phyloP scores from a whole-genome alignment of 371 early-diverging fungal genomes.

The Mucor circinelloides region DNA sequence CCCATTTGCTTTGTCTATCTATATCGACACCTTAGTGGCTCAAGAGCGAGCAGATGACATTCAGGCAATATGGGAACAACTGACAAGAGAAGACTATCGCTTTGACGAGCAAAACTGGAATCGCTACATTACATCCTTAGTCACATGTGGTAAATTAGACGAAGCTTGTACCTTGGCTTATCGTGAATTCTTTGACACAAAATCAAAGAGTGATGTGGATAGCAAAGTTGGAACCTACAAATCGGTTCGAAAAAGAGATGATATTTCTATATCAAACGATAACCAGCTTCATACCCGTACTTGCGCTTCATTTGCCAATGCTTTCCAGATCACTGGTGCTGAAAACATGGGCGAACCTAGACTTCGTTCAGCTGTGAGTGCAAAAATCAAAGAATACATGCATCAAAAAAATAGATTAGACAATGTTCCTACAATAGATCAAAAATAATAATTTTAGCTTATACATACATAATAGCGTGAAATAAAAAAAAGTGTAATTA shows the following conservation, averaged over 20 bases:
- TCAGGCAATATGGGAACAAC: conserved; percentile 29
- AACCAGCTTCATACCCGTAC: conserved; percentile 28
- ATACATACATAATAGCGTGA: background rate
- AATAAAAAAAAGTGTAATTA: background rate
- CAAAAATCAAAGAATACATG: conserved; percentile 50
- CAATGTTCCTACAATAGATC: conserved; percentile 4
- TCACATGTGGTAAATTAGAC: conserved; percentile 2
- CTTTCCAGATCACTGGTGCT: conserved; percentile 21
- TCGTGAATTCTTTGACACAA: conserved; percentile 12
- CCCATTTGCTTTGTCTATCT: conserved; percentile 41
- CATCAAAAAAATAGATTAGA: conserved; percentile 64
- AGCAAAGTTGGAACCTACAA: background rate
- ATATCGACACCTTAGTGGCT: conserved; percentile 29
- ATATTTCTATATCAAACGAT: conserved; percentile 16
- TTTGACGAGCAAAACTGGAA: conserved; percentile 54
- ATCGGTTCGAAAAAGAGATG: conserved; percentile 12
- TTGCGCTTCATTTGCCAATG: conserved; percentile 19
- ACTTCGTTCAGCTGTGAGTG: conserved; percentile 12
- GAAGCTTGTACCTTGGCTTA: conserved; percentile 24
- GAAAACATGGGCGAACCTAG: conserved; percentile 22
- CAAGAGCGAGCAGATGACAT: conserved; percentile 25
- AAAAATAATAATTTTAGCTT: background rate
- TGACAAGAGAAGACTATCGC: conserved; percentile 22
- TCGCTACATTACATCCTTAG: conserved; percentile 27
- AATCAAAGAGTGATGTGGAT: background rate